These are phyloP conservation scores for Camelina laxa DNA, from an alignment of 345 rosid species.

Conservation along the genomic window DNA sequence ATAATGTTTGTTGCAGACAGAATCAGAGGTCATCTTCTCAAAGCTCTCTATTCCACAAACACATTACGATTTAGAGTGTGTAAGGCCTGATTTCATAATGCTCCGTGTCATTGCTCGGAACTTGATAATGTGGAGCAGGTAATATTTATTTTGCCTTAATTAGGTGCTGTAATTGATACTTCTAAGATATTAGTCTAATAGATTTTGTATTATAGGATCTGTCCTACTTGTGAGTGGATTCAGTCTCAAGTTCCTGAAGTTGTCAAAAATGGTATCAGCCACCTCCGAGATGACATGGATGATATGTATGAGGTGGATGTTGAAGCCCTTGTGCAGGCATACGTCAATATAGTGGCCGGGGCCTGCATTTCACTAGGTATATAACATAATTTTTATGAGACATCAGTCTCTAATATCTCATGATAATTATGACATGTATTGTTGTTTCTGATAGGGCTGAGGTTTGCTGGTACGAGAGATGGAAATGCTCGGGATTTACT, in stretches of 20 bases:
- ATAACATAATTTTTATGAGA: slow-evolving; percentile 16
- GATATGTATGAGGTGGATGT: slow-evolving; percentile 78
- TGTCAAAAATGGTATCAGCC: slow-evolving; percentile 62
- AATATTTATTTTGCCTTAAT: slow-evolving; percentile 19
- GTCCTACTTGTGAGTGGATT: slow-evolving; percentile 87
- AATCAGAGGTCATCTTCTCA: slow-evolving; percentile 73
- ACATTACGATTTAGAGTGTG: slow-evolving; percentile 76
- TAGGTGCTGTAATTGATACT: slow-evolving; percentile 29
- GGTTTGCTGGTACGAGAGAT: slow-evolving; percentile 92
- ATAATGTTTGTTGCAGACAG: slow-evolving; percentile 64
- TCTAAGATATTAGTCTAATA: slow-evolving; percentile 33
- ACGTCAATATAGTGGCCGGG: slow-evolving; percentile 87
- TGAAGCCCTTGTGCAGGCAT: slow-evolving; percentile 86
- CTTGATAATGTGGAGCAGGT: slow-evolving; percentile 98
- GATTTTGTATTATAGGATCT: slow-evolving; percentile 59
- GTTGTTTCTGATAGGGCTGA: slow-evolving; percentile 67
- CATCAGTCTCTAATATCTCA: slow-evolving; percentile 28
- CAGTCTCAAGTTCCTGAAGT: slow-evolving; percentile 87
- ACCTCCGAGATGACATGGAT: slow-evolving; percentile 63
- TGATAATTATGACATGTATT: slow-evolving; percentile 27
- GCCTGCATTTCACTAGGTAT: slow-evolving; percentile 94
- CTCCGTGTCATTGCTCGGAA: slow-evolving; percentile 97
- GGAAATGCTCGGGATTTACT: slow-evolving; percentile 87
- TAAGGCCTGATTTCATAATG: slow-evolving; percentile 98
- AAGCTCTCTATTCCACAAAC: slow-evolving; percentile 88